Conservation (phyloP, 805 yeast genomes). For the Candida anglica region DNA sequence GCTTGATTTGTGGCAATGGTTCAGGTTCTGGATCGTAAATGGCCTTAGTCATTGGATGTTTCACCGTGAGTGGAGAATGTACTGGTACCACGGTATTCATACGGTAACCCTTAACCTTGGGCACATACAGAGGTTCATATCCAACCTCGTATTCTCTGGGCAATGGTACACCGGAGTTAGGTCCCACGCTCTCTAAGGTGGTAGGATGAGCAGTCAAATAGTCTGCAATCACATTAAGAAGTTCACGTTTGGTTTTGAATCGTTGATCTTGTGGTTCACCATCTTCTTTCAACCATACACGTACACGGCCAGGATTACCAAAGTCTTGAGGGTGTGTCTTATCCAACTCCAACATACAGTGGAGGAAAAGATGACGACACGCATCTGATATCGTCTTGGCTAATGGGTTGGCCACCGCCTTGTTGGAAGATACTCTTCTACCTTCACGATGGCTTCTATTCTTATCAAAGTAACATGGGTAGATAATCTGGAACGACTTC, state of each 20-base stretch:
- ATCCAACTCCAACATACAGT: conserved; percentile 64
- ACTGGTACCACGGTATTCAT: conserved; percentile 90
- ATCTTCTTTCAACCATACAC: conserved; percentile 58
- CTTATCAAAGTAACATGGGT: conserved; percentile 90
- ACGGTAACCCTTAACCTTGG: conserved; percentile 78
- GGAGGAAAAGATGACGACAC: conserved; percentile 35
- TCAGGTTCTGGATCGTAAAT: conserved; percentile 57
- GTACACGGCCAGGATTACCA: conserved; percentile 96
- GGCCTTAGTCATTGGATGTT: conserved; percentile 75
- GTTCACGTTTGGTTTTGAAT: conserved; percentile 52
- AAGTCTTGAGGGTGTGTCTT: conserved; percentile 95
- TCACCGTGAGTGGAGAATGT: conserved; percentile 73
- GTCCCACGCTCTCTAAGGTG: conserved; percentile 50
- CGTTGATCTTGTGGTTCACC: conserved; percentile 34
- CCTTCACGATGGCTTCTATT: conserved; percentile 76
- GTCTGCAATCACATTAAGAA: conserved; percentile 56
- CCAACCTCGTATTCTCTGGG: conserved; percentile 58
- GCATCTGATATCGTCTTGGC: conserved; percentile 84
- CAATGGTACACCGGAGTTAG: conserved; percentile 51
- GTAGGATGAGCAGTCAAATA: conserved; percentile 69
- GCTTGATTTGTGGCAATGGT: conserved; percentile 22
- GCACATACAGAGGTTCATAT: conserved; percentile 56
- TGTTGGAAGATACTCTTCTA: conserved; percentile 65
- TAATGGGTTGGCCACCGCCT: conserved; percentile 82
- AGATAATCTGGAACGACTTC: conserved; percentile 66